These are phyloP conservation scores for Starmerella floris DNA, from an alignment of 805 yeast species.

Conservation along the genomic window DNA sequence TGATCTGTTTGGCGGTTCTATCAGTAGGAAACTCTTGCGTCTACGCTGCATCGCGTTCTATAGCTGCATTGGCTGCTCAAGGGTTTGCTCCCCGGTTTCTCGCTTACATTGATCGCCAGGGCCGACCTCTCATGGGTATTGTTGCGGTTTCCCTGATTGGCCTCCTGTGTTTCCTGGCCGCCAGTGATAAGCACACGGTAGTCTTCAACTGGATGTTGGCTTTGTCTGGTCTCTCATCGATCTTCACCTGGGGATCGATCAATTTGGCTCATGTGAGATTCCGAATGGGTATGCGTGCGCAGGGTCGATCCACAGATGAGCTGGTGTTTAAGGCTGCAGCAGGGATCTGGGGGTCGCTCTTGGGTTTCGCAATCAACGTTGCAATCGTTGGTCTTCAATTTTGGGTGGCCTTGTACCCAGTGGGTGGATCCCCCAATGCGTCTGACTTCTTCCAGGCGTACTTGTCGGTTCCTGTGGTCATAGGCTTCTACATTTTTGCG, in stretches of 20 bases:
- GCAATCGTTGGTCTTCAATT: conserved; percentile 62
- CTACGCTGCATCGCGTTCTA: conserved; percentile 55
- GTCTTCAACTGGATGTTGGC: conserved; percentile 68
- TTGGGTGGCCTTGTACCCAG: conserved; percentile 70
- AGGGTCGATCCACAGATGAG: conserved; percentile 59
- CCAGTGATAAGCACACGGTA: conserved; percentile 36
- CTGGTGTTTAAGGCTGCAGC: conserved; percentile 51
- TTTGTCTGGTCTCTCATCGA: conserved; percentile 63
- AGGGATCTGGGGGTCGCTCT: conserved; percentile 55
- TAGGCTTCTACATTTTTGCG: conserved; percentile 38
- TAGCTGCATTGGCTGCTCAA: conserved; percentile 53
- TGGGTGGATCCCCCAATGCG: conserved; percentile 33
- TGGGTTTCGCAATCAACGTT: conserved; percentile 45
- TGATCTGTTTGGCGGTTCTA: conserved; percentile 51
- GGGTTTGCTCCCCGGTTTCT: conserved; percentile 48
- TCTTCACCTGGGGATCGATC: conserved; percentile 69
- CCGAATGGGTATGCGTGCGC: conserved; percentile 45
- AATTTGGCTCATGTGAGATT: conserved; percentile 57
- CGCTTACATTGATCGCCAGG: conserved; percentile 59
- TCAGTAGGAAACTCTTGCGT: conserved; percentile 66
- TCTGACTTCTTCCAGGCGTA: conserved; percentile 40
- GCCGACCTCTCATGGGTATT: conserved; percentile 67
- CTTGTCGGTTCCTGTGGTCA: conserved; percentile 35
- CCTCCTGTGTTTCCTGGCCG: conserved; percentile 47
- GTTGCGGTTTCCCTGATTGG: conserved; percentile 36